Evolutionary conservation across 495 filamentous ascomycete species (phyloP), one percentile per base, ranked within the genome.

Genomic region (Aspergillus avenaceus): DNA sequence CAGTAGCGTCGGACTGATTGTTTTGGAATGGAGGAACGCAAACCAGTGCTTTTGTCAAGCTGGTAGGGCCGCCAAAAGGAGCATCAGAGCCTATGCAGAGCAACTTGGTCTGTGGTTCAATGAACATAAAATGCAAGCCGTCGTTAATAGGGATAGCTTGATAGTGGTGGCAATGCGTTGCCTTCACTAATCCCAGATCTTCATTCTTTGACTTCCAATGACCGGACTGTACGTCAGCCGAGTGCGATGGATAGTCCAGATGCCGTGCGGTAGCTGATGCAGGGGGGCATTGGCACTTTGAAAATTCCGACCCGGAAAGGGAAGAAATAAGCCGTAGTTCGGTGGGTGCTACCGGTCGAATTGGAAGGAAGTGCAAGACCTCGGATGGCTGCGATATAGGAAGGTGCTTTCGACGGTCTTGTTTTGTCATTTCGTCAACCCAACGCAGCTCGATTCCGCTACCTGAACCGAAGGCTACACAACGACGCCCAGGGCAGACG

Each of bases 361-460:
- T 80, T 5, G 83, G 79, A 18, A 89, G 69, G 59, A 89, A 89
- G 55, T 84, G 83, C 6, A 89, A 58, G 50, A 77, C 77, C 49
- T 89, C 86, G 0, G 79, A 81, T 1, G 86, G 80, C 29, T 83
- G 75, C 4, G 82, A 79, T 47, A 88, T 80, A 1, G 84, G 82
- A 46, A 90, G 86, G 72, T 86, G 53, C 74, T 76, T 62, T 70
- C 83, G 42, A 78, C 67, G 61, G 38, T 81, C 74, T 50, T 80
- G 77, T 1, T 79, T 76, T 3, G 76, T 84, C 23, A 76, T 55
- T 32, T 80, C 78, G 58, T 88, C 84, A 22, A 86, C 68, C 84
- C 86, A 90, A 54, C 87, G 84, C 8, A 90, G 64, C 54, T 90
- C 84, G 34, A 90, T 82, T 7, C 86, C 84, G 8, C 73, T 70